Evolutionary conservation across 257 asterid genomes (phyloP), one percentile per base, ranked within the genome.

Genomic region (Buddleja alternifolia): DNA sequence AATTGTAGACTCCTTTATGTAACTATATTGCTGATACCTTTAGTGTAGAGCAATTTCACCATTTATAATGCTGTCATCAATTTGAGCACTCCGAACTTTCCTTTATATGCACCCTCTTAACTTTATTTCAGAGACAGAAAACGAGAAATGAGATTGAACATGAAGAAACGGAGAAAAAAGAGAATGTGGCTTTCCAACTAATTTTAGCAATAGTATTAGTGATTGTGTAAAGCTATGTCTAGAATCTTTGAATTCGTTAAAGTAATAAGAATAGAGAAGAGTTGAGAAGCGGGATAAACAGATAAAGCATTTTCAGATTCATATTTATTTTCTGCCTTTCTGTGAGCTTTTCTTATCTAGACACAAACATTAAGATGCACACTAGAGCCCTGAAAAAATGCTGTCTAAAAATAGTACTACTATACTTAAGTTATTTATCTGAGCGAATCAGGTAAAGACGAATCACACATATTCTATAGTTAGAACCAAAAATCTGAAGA

Each of bases 51-150:
- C 15, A 57, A 12, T 57, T 10, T 4, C 23, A 15, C 51, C 54
- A 34, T 8, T 7, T 20, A 47, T 19, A 65, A 4, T 51, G 46
- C 9, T 52, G 8, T 51, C 57, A 57, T 57, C 44, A 19, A 34
- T 44, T 37, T 42, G 47, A 32, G 59, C 50, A 42, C 48, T 24
- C 14, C 16, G 16, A 39, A 21, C 61, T 41, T 61, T 61, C 20
- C 10, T 23, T 1, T 52, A 52, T 4, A 23, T 23, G 16, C 59
- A 1, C 6, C 6, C 40, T 3, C 55, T 9, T 11, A 21, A 0
- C 47, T 50, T 66, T 19, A 11, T 19, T 23, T 12, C 39, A 25
- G 63, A 54, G 46, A 67, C 54, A 14, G 20, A 24, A 36, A 68
- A 53, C 21, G 32, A 6, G 10, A 56, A 69, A 16, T 69, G 34